phyloP scores from a whole-genome alignment of 2,329 filamentous ascomycete species.

The Aspergillus latus region DNA sequence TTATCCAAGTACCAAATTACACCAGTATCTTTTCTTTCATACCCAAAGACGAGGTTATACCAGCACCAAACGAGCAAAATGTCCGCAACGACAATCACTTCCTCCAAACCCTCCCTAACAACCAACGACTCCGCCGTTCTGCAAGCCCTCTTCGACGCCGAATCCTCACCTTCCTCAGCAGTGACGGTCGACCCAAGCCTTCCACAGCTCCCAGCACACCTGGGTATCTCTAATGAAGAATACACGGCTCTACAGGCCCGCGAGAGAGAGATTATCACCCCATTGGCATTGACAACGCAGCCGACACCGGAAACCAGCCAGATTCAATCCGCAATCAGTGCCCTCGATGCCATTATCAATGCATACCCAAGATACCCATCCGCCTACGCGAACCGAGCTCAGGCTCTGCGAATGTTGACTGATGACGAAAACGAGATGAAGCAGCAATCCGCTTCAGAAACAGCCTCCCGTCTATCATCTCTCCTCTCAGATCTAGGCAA shows the following conservation, averaged over 20 bases:
- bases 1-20: background rate
- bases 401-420: conserved; percentile 44
- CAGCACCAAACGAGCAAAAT: background rate
- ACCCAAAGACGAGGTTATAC: background rate
- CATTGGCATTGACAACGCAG: conserved; percentile 27
- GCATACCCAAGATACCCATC: conserved; percentile 52
- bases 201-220: conserved; percentile 40
- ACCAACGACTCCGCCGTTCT: conserved; percentile 48
- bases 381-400: conserved; percentile 57
- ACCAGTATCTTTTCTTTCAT: background rate
- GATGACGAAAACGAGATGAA: conserved; percentile 21
- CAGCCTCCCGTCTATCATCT: conserved; percentile 17
- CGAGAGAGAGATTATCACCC: conserved; percentile 43
- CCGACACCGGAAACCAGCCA: conserved; percentile 5
- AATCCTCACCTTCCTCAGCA: conserved; percentile 42
- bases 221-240: conserved; percentile 36
- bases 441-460: conserved; percentile 10
- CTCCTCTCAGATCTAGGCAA: conserved; percentile 40
- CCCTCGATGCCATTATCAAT: conserved; percentile 45
- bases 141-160: conserved; percentile 48
- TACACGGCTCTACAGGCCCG: conserved; percentile 40
- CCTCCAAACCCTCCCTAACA: conserved; percentile 34
- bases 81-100: conserved; percentile 24
- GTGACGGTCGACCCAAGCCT: conserved; percentile 41
- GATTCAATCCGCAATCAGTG: conserved; percentile 34